Evolutionary conservation across 306 rosid genomes (phyloP).

Genomic region (Prunus mira): DNA sequence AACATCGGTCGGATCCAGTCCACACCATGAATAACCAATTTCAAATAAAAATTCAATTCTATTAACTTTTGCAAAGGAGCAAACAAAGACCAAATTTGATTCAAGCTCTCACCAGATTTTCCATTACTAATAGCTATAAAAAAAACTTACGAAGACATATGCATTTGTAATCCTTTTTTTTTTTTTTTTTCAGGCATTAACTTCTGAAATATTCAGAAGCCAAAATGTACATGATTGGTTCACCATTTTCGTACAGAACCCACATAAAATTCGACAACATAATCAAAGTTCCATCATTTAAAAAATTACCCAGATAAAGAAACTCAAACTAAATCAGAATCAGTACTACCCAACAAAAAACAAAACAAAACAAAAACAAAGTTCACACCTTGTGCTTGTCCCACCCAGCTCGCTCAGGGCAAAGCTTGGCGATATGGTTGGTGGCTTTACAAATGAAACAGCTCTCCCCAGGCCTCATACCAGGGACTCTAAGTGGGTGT

Average conservation of each 20-base stretch:
- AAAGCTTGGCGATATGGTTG: slow-evolving; percentile 81
- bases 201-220: not conserved
- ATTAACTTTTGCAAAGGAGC: not conserved
- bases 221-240: not conserved
- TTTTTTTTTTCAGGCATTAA: too few relatives aligned
- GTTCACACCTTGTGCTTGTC: slow-evolving; percentile 60
- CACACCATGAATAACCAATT: not conserved
- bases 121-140: not conserved
- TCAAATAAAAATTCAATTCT: not conserved
- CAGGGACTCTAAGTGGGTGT: slow-evolving; percentile 86
- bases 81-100: not conserved
- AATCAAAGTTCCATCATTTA: not conserved
- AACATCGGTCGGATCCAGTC: not conserved
- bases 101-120: not conserved
- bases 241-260: not conserved
- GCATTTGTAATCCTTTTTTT: not conserved
- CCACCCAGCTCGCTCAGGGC: slow-evolving; percentile 69
- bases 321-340: not conserved
- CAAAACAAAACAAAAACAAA: not conserved
- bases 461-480: slow-evolving; percentile 91
- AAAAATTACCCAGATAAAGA: not conserved
- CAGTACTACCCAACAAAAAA: not conserved
- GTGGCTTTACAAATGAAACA: slow-evolving; percentile 73
- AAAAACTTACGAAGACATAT: not conserved
- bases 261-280: not conserved